phyloP scores from a whole-genome alignment of 148 eudicot species.

The Rhododendron griersonianum region DNA sequence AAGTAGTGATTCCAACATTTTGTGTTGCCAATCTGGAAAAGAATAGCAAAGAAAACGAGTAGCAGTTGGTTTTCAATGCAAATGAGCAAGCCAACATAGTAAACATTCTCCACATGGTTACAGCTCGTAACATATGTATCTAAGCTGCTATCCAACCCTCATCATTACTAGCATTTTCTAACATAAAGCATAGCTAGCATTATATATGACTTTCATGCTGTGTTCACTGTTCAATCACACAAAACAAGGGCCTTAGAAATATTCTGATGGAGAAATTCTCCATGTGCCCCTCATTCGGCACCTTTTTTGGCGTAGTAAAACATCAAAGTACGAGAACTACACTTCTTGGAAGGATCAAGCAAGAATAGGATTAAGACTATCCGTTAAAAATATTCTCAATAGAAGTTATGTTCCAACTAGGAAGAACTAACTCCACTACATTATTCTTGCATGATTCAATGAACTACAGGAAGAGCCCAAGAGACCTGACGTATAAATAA shows the following conservation, averaged over 20 bases:
- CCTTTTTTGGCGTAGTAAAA: no score
- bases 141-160: background rate
- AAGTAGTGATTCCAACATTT: background rate
- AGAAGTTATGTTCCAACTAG: background rate
- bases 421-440: background rate
- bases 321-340: background rate
- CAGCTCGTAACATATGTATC: background rate
- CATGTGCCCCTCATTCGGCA: background rate
- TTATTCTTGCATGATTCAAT: background rate
- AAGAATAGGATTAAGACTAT: background rate
- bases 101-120: background rate
- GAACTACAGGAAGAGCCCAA: background rate
- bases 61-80: background rate
- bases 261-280: background rate
- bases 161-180: background rate
- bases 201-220: background rate
- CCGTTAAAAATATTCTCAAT: background rate
- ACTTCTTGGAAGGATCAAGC: background rate
- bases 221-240: background rate
- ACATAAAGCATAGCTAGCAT: background rate
- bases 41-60: background rate
- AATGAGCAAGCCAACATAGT: background rate
- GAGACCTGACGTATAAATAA: background rate
- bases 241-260: background rate
- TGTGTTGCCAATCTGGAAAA: background rate